phyloP scores from a whole-genome alignment of 2,329 filamentous ascomycete species.

The Cytospora piceicola region DNA sequence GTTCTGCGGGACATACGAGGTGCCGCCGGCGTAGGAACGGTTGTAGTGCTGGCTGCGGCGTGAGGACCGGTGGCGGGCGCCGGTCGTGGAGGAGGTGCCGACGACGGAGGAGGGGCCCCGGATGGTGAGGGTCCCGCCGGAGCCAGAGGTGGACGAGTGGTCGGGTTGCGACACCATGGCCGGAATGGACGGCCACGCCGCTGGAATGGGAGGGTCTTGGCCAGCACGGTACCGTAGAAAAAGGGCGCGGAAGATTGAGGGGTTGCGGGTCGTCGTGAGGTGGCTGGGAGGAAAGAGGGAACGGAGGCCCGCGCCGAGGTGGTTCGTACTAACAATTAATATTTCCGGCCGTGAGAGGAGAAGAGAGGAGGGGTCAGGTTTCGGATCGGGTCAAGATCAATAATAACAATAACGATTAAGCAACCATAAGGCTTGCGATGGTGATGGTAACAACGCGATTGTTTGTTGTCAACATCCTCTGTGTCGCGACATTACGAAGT shows the following conservation, averaged over 20 bases:
- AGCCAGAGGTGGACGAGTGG: conserved; percentile 34
- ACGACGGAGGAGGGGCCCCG: conserved; percentile 41
- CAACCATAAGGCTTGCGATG: conserved; percentile 8
- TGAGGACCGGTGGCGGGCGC: conserved; percentile 31
- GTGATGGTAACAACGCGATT: conserved; percentile 1
- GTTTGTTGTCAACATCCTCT: conserved; percentile 17
- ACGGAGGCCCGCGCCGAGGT: background rate
- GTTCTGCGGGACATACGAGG: conserved; percentile 73
- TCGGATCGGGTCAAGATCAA: background rate
- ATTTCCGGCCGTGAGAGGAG: background rate
- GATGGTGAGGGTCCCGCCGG: conserved; percentile 36
- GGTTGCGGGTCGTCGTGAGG: conserved; percentile 1
- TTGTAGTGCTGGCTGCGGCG: conserved; percentile 61
- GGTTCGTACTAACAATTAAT: background rate
- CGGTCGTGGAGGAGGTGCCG: conserved; percentile 34
- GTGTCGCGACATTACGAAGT: conserved; percentile 22
- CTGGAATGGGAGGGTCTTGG: conserved; percentile 15
- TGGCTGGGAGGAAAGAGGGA: background rate
- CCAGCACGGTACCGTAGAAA: background rate
- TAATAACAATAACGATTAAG: background rate
- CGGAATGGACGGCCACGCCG: background rate
- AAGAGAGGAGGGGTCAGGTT: background rate
- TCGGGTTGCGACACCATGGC: conserved; percentile 43
- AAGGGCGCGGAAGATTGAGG: conserved; percentile 1
- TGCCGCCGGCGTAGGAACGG: conserved; percentile 78